Conservation (phyloP, 2,329 filamentous ascomycete genomes). For the Calycina herbarum region DNA sequence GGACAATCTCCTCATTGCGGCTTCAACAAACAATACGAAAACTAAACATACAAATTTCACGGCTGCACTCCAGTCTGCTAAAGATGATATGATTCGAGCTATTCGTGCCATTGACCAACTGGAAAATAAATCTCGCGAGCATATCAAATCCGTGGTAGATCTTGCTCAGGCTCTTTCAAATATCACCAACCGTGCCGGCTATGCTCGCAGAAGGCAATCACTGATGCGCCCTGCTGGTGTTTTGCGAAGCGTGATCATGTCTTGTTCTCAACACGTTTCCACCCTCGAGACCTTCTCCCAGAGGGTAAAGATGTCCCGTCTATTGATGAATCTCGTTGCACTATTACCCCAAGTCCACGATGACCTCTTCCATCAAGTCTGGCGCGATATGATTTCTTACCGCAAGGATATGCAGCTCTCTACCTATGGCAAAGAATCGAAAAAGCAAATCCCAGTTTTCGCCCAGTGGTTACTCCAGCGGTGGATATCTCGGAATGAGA, state of each 20-base stretch:
- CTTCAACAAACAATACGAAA: neutral
- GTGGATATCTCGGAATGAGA: neutral
- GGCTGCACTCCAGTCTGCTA: neutral
- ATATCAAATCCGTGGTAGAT: constrained; percentile 12
- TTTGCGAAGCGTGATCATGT: constrained; percentile 13
- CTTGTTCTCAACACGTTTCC: constrained; percentile 2
- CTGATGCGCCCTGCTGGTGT: neutral
- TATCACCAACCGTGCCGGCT: constrained; percentile 1
- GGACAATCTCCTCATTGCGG: neutral
- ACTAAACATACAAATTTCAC: neutral
- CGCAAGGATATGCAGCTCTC: constrained; percentile 12
- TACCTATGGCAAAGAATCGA: neutral
- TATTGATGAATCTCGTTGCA: neutral
- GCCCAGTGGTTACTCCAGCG: neutral
- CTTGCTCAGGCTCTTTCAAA: constrained; percentile 22
- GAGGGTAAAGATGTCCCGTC: neutral
- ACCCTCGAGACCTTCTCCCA: neutral
- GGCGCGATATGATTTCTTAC: constrained; percentile 5
- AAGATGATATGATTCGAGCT: neutral
- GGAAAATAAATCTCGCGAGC: neutral
- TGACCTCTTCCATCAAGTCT: neutral
- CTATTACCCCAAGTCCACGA: neutral
- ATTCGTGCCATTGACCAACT: constrained; percentile 12
- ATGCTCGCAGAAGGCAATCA: neutral
- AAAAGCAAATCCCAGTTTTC: neutral